phyloP scores from a whole-genome alignment of 768 basidiomycete genomes.

The Pleurotus ostreatus region DNA sequence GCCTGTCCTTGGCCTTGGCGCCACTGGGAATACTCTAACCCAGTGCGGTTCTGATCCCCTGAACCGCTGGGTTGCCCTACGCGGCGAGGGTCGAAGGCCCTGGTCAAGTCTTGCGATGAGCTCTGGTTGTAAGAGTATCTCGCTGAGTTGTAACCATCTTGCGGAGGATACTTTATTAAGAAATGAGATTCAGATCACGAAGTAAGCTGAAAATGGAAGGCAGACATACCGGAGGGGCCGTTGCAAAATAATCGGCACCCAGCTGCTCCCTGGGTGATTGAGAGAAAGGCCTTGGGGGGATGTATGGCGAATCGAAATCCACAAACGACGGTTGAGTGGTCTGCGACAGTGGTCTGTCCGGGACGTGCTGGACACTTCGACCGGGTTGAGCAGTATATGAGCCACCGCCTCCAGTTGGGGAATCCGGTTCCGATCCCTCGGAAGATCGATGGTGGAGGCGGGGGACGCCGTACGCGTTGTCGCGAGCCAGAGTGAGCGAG shows the following conservation, averaged over 20 bases:
- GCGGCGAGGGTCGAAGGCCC: slow-evolving; percentile 1
- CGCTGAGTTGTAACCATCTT: slow-evolving; percentile 3
- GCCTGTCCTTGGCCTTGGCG: slow-evolving; percentile 3
- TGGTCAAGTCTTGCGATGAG: slow-evolving; percentile 4
- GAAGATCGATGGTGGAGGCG: slow-evolving; percentile 5
- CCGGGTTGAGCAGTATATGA: not conserved
- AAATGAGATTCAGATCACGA: not conserved
- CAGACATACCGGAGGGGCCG: not conserved
- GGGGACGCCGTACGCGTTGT: not conserved
- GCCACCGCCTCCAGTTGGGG: slow-evolving; percentile 3
- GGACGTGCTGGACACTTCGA: not conserved
- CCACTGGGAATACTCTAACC: slow-evolving; percentile 3
- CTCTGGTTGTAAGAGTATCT: slow-evolving; percentile 2
- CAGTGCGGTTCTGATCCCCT: slow-evolving; percentile 1
- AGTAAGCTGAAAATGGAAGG: not conserved
- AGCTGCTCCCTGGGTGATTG: not conserved
- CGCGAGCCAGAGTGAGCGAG: not conserved
- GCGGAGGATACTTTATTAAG: not conserved
- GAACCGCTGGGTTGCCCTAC: not conserved
- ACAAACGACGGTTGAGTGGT: not conserved
- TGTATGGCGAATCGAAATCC: slow-evolving; percentile 1
- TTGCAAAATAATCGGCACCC: not conserved
- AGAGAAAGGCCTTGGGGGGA: not conserved
- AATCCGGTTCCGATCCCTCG: slow-evolving; percentile 5
- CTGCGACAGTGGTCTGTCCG: not conserved